phyloP scores from a whole-genome alignment of 352 stramenopile genomes.

The Phytophthora crassamura region DNA sequence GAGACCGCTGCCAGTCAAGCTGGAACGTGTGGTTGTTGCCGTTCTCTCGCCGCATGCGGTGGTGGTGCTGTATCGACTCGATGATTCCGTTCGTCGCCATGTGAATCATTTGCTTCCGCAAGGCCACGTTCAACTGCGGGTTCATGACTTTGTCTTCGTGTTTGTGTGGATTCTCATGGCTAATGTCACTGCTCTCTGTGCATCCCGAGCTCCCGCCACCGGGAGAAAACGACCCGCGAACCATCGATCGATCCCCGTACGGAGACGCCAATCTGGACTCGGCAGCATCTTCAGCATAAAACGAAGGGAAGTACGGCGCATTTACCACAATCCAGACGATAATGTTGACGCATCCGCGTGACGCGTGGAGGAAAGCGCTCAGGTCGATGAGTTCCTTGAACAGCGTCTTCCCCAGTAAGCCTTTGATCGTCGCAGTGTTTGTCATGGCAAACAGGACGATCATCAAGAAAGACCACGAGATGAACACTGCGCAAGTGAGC shows the following conservation, averaged over 20 bases:
- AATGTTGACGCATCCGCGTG: conserved; percentile 81
- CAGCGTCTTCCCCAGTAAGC: conserved; percentile 32
- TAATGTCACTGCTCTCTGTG: conserved; percentile 21
- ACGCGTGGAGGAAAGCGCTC: conserved; percentile 82
- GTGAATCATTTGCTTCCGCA: conserved; percentile 89
- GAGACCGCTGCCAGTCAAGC: conserved; percentile 80
- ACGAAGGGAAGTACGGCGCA: conserved; percentile 52
- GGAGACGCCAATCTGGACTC: conserved; percentile 18
- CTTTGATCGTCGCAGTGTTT: conserved; percentile 54
- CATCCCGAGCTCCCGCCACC: conserved; percentile 20
- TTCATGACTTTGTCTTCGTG: conserved; percentile 64
- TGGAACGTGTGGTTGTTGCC: conserved; percentile 84
- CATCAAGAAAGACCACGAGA: conserved; percentile 82
- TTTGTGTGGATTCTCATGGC: conserved; percentile 27
- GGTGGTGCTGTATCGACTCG: conserved; percentile 85
- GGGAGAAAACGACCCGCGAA: conserved; percentile 27
- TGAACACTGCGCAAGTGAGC: conserved; percentile 84
- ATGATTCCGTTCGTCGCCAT: conserved; percentile 91
- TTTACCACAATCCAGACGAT: conserved; percentile 91
- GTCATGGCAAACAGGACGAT: conserved; percentile 75
- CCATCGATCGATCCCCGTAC: conserved; percentile 15
- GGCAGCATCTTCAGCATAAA: conserved; percentile 32
- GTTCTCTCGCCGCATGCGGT: conserved; percentile 69
- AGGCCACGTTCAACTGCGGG: conserved; percentile 85
- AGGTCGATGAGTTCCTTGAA: conserved; percentile 76